Evolutionary conservation across 768 basidiomycete genomes (phyloP).

Genomic region (Podaxis sp.): DNA sequence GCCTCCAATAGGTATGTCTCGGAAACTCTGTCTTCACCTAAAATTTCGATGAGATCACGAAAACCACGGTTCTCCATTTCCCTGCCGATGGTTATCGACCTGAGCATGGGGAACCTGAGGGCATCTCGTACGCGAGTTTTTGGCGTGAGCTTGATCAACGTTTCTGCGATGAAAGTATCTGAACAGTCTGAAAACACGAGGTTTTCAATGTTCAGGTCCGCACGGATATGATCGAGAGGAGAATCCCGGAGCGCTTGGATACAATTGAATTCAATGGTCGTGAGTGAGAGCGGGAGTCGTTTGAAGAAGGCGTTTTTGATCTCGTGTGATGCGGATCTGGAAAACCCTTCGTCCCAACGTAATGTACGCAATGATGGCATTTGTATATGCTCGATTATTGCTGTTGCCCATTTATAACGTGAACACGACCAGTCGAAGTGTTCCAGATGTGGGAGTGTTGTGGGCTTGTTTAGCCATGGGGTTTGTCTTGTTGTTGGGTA

Average conservation of each 20-base stretch:
- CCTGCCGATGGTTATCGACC: neutral
- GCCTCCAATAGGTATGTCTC: neutral
- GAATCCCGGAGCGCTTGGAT: neutral
- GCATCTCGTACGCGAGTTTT: neutral
- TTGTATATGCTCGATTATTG: neutral
- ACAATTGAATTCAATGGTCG: neutral
- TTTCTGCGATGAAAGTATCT: too few relatives aligned
- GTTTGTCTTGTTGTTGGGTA: neutral
- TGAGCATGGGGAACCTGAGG: neutral
- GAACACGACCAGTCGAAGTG: neutral
- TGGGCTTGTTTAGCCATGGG: neutral
- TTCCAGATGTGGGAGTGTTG: neutral
- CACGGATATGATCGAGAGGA: neutral
- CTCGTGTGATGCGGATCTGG: neutral
- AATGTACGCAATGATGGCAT: neutral
- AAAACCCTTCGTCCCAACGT: neutral
- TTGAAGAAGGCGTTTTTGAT: neutral
- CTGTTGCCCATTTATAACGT: neutral
- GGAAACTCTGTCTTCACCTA: neutral
- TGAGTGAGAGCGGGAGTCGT: neutral
- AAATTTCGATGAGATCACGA: neutral
- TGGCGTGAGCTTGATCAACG: neutral
- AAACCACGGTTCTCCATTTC: neutral
- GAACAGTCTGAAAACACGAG: neutral
- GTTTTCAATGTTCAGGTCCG: neutral